Evolutionary conservation across 306 rosid genomes (phyloP).

Genomic region (Hippophae rhamnoides): DNA sequence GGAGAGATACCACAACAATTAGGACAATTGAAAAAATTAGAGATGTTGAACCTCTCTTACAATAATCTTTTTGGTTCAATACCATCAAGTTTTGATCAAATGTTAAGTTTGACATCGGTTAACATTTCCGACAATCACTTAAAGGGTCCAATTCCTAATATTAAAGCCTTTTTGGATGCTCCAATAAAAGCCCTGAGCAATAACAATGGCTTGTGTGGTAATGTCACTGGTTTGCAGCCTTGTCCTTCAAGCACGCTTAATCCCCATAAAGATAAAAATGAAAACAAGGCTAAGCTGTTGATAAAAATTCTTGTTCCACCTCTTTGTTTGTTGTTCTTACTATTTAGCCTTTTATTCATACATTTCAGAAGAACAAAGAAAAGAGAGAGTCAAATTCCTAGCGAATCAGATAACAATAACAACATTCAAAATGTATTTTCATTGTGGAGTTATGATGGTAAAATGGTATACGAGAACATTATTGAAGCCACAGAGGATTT

Average conservation of each 20-base stretch:
- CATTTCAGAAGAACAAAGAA: not conserved
- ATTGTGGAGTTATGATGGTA: not conserved
- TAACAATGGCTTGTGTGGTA: slow-evolving; percentile 13
- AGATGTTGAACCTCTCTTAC: not conserved
- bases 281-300: not conserved
- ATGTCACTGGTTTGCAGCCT: slow-evolving; percentile 10
- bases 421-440: not conserved
- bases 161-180: slow-evolving; percentile 14
- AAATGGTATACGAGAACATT: not conserved
- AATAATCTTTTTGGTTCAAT: not conserved
- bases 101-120: not conserved
- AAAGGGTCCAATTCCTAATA: slow-evolving; percentile 11
- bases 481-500: slow-evolving; percentile 8
- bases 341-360: not conserved
- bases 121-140: slow-evolving; percentile 15
- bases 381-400: not conserved
- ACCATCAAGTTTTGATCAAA: not conserved
- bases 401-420: not conserved
- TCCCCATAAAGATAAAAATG: not conserved
- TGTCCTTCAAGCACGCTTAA: not conserved
- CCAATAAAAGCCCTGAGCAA: not conserved
- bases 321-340: not conserved
- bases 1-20: not conserved
- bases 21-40: not conserved
- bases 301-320: not conserved